Conservation (phyloP, 805 yeast species). For the Barnettozyma sp. region DNA sequence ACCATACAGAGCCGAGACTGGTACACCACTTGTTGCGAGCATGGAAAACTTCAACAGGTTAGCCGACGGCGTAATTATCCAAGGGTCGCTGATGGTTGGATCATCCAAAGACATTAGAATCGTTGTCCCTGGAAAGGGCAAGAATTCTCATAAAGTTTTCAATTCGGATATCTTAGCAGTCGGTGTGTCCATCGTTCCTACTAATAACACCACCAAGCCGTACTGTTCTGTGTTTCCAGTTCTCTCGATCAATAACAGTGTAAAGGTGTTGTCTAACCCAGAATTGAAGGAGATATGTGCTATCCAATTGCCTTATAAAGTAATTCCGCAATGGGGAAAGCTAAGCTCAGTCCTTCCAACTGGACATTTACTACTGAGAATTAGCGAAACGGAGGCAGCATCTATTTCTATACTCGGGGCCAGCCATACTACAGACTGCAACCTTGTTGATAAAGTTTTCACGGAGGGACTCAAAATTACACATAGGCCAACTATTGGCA, state of each 20-base stretch:
- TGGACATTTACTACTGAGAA: conserved; percentile 53
- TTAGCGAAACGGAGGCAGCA: conserved; percentile 46
- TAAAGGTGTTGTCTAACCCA: conserved; percentile 48
- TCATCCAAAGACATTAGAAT: conserved; percentile 58
- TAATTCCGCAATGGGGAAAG: conserved; percentile 35
- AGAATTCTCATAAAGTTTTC: conserved; percentile 56
- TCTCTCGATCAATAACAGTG: conserved; percentile 39
- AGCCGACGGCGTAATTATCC: conserved; percentile 52
- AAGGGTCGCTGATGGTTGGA: conserved; percentile 53
- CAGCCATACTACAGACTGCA: conserved; percentile 24
- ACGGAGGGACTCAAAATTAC: conserved; percentile 65
- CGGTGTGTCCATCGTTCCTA: conserved; percentile 44
- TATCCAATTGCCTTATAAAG: conserved; percentile 36
- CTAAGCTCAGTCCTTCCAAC: conserved; percentile 42
- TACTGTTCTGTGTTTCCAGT: conserved; percentile 43
- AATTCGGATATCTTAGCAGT: conserved; percentile 37
- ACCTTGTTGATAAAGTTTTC: conserved; percentile 49
- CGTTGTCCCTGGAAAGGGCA: conserved; percentile 51
- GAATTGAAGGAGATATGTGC: conserved; percentile 52
- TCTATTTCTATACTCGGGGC: conserved; percentile 44
- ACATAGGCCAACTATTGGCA: conserved; percentile 69
- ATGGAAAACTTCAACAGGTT: conserved; percentile 50
- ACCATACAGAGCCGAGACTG: conserved; percentile 52
- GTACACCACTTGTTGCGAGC: conserved; percentile 60
- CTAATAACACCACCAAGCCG: conserved; percentile 20